A percentile compares a stretch with the other conserved stretches of the same genome.
phyloP scores from a whole-genome alignment of 176 grass and related monocot species.

The Triticum turgidum region DNA sequence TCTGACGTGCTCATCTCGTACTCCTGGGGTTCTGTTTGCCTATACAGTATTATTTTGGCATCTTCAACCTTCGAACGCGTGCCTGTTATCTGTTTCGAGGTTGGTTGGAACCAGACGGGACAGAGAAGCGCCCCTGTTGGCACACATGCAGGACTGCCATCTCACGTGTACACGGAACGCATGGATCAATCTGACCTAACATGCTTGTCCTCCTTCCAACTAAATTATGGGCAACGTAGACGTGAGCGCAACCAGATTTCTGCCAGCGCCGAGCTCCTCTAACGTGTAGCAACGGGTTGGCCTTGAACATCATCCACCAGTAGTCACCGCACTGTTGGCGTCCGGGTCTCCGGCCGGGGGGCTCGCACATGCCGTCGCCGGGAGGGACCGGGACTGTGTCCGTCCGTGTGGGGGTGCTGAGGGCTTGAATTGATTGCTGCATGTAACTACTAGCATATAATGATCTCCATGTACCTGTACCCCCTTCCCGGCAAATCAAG shows the following conservation, averaged over 20 bases:
- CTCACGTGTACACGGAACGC: too few relatives aligned
- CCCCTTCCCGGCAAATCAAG: not conserved
- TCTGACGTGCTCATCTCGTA: not conserved
- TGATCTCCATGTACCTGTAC: not conserved
- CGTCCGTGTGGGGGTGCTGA: not conserved
- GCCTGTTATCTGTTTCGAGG: not conserved
- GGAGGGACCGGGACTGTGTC: too few relatives aligned
- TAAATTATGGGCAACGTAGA: too few relatives aligned
- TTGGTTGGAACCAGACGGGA: not conserved
- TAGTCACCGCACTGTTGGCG: not conserved
- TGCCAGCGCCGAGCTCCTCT: too few relatives aligned
- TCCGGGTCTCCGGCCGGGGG: constrained; percentile 12
- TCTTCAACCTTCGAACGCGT: not conserved
- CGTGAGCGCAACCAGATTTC: too few relatives aligned
- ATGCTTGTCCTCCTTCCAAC: too few relatives aligned
- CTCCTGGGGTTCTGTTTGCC: not conserved
- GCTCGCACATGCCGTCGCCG: constrained; percentile 13
- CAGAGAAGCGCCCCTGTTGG: not conserved
- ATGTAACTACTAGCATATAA: not conserved
- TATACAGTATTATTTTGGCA: not conserved
- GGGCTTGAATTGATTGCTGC: constrained; percentile 4
- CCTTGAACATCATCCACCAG: not conserved
- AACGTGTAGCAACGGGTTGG: not conserved
- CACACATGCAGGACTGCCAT: not conserved
- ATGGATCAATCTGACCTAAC: too few relatives aligned